Evolutionary conservation across 2,329 filamentous ascomycete species (phyloP).

Genomic region (Phyllosticta citriasiana): DNA sequence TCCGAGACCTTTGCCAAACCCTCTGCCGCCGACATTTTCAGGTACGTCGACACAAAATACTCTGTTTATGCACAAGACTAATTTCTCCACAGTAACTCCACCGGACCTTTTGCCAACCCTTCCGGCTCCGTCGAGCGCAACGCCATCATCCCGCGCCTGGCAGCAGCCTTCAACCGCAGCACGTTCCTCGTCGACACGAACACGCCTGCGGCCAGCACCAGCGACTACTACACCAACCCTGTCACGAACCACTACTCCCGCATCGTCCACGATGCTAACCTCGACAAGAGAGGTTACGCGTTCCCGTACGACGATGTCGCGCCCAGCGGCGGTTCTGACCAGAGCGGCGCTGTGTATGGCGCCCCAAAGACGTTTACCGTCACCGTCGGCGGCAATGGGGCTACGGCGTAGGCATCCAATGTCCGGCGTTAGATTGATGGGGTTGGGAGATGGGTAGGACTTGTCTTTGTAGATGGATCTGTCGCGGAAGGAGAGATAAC

Average conservation of each 20-base stretch:
- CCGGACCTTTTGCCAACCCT: slow-evolving; percentile 47
- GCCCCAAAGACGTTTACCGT: slow-evolving; percentile 38
- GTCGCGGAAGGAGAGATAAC: too few relatives aligned
- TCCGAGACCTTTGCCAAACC: slow-evolving; percentile 14
- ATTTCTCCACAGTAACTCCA: slow-evolving; percentile 29
- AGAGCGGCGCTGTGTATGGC: slow-evolving; percentile 41
- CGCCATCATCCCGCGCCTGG: slow-evolving; percentile 61
- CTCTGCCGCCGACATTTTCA: slow-evolving; percentile 50
- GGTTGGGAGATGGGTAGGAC: too few relatives aligned
- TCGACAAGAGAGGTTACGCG: slow-evolving; percentile 50
- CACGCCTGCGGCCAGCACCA: slow-evolving; percentile 28
- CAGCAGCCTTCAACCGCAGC: slow-evolving; percentile 65
- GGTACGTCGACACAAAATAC: slow-evolving; percentile 29
- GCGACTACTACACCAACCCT: slow-evolving; percentile 25
- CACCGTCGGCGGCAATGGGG: slow-evolving; percentile 33
- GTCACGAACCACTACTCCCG: slow-evolving; percentile 48
- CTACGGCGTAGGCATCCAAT: not conserved
- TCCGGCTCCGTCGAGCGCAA: slow-evolving; percentile 30
- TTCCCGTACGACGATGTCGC: slow-evolving; percentile 62
- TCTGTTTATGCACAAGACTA: not conserved
- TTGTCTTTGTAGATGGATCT: too few relatives aligned
- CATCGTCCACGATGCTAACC: slow-evolving; percentile 50
- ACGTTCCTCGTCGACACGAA: slow-evolving; percentile 47
- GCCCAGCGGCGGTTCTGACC: slow-evolving; percentile 45
- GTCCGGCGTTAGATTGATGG: not conserved